Evolutionary conservation across 768 basidiomycete species (phyloP).

Genomic region (Termitomyces eurrhizus): DNA sequence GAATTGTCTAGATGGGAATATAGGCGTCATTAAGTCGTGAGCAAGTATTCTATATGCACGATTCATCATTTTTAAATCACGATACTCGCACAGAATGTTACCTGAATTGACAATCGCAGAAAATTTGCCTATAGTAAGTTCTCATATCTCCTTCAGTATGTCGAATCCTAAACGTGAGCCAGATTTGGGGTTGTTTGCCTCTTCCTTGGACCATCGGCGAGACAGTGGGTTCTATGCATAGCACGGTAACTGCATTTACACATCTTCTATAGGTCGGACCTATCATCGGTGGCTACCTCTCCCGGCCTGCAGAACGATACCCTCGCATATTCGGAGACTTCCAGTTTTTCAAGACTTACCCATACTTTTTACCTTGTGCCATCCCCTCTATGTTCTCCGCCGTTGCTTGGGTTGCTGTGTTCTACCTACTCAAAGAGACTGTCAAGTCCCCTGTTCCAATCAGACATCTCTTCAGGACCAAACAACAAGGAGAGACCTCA

Average conservation of each 20-base stretch:
- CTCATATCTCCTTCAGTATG: neutral
- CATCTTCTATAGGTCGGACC: conserved; percentile 25
- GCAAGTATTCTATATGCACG: no score
- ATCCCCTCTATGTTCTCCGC: no score
- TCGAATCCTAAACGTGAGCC: neutral
- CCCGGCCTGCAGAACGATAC: conserved; percentile 42
- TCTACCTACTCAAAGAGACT: no score
- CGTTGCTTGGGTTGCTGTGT: no score
- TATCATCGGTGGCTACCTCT: conserved; percentile 46
- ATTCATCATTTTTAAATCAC: no score
- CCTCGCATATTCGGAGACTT: conserved; percentile 34
- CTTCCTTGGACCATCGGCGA: neutral
- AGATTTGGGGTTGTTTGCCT: conserved; percentile 4
- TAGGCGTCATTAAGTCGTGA: no score
- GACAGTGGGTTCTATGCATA: neutral
- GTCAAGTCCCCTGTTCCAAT: no score
- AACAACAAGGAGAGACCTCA: no score
- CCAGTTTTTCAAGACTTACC: conserved; percentile 40
- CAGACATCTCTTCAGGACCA: no score
- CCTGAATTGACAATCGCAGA: neutral
- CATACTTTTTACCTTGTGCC: conserved; percentile 59
- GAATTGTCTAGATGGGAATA: conserved; percentile 33
- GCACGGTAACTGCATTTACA: neutral
- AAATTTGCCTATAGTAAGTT: conserved; percentile 2
- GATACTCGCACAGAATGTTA: no score